Percentiles rank a stretch among this genome's conserved stretches.
Evolutionary conservation across 352 stramenopile genomes (phyloP).

Genomic region (Saprolegnia diclina): DNA sequence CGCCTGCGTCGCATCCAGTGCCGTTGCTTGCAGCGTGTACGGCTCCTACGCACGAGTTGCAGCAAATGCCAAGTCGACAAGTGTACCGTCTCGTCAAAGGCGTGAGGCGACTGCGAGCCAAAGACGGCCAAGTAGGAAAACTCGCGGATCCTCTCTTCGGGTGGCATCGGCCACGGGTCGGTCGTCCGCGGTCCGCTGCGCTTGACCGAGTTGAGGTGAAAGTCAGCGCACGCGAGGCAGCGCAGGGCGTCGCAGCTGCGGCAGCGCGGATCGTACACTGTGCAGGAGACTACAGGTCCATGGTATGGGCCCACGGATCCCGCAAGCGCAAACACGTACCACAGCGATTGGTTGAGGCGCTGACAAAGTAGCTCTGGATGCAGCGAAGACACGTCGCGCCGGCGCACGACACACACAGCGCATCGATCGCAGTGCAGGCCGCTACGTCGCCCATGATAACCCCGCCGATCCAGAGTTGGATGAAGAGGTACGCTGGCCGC

Average conservation of each 20-base stretch:
- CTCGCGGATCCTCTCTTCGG: constrained; percentile 85
- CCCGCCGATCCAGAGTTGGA: background rate
- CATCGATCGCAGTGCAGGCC: constrained; percentile 60
- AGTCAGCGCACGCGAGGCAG: constrained; percentile 88
- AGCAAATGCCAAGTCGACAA: constrained; percentile 36
- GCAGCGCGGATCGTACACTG: constrained; percentile 87
- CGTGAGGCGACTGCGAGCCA: constrained; percentile 76
- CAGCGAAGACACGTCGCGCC: constrained; percentile 75
- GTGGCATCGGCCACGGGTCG: constrained; percentile 64
- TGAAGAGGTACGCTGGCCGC: constrained; percentile 38
- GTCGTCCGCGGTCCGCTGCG: constrained; percentile 76
- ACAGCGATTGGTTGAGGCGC: constrained; percentile 57
- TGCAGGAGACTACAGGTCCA: constrained; percentile 64
- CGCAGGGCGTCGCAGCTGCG: constrained; percentile 60
- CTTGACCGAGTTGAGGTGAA: constrained; percentile 86
- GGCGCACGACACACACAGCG: constrained; percentile 85
- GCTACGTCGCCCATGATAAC: constrained; percentile 3
- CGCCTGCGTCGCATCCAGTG: constrained; percentile 36
- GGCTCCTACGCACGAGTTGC: constrained; percentile 26
- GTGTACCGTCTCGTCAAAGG: constrained; percentile 91
- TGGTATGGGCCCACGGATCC: no score
- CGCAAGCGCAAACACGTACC: constrained; percentile 31
- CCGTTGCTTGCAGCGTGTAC: constrained; percentile 37
- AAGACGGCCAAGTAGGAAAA: constrained; percentile 89
- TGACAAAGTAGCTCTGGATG: constrained; percentile 80